Conservation (phyloP, 2,329 filamentous ascomycete species). For the Samsoniella hepiali region DNA sequence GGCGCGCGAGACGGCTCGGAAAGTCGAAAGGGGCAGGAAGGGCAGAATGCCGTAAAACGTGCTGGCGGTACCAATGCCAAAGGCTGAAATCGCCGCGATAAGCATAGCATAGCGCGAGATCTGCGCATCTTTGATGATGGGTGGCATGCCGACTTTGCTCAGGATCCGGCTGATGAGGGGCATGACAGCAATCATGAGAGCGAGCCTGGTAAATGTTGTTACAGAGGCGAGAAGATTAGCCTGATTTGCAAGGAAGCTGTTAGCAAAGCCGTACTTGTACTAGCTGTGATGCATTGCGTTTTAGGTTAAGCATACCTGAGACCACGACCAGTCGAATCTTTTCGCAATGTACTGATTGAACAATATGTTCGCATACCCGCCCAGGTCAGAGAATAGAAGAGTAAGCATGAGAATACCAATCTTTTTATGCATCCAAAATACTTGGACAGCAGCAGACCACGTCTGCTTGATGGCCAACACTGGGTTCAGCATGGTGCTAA, state of each 20-base stretch:
- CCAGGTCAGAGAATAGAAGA: conserved; percentile 2
- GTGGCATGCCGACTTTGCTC: background rate
- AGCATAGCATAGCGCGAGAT: background rate
- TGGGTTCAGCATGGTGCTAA: background rate
- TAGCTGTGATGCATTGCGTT: background rate
- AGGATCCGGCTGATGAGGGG: background rate
- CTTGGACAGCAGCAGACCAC: background rate
- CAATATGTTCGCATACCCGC: background rate
- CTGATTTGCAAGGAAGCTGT: background rate
- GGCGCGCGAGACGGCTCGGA: background rate
- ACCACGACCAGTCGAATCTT: conserved; percentile 10
- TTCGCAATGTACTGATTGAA: conserved; percentile 12
- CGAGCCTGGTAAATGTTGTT: background rate
- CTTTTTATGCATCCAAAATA: background rate
- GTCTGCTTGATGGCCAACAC: background rate
- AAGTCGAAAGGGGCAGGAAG: background rate
- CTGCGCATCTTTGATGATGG: background rate
- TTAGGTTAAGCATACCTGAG: background rate
- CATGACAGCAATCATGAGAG: background rate
- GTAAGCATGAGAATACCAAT: background rate
- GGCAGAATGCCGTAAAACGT: background rate
- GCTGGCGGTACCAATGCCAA: background rate
- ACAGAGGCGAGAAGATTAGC: background rate
- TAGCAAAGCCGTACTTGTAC: background rate
- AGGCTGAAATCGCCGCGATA: background rate